Evolutionary conservation across 2,329 filamentous ascomycete species (phyloP), one percentile per base, ranked within the genome.

Genomic region (Phaeosphaeriaceae sp.): DNA sequence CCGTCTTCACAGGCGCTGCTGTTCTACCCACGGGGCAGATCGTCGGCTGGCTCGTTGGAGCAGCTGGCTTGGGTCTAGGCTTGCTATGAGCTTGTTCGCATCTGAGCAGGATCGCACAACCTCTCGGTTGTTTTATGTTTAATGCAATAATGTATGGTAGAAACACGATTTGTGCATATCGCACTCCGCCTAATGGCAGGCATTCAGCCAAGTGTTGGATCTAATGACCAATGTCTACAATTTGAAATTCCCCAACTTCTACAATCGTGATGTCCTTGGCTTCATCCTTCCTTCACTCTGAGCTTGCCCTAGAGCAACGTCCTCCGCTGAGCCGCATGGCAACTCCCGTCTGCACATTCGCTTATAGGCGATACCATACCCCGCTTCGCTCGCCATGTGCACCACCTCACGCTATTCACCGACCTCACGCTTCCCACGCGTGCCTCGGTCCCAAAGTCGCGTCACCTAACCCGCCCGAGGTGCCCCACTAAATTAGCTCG

Each of bases 31-130:
- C 60, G 10, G 62, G 58, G 10, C 51, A 62, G 11, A 53, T 69
- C 11, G 68, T 63, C 10, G 66, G 67, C 1, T 63, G 66, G 53
- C 40, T 72, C 2, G 49, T 72, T 47, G 69, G 70, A 20, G 69
- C 68, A 17, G 69, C 67, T 7, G 70, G 67, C 15, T 9, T 73
- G 22, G 70, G 70, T 2, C 21, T 72, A 9, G 69, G 68, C 1
- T 58, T 70, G 22, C 54, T 73, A 36, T 72, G 57, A 57, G 17
- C 10, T 50, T 15, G 17, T 45, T 2, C 20, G 19, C 19, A 17
- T 20, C 17, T 42, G 13, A 36, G 31, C 31, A 36, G 19, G 6
- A 27, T 19, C 40, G 25, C 46, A 24, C 31, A 48, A 51, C 48
- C 48, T n/a, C 40, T 48, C 21, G 42, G 22, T 54, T 56, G 33